These are phyloP conservation scores for Protostelium mycophagum DNA, from an alignment of 78 protist genomes.

Conservation along the genomic window DNA sequence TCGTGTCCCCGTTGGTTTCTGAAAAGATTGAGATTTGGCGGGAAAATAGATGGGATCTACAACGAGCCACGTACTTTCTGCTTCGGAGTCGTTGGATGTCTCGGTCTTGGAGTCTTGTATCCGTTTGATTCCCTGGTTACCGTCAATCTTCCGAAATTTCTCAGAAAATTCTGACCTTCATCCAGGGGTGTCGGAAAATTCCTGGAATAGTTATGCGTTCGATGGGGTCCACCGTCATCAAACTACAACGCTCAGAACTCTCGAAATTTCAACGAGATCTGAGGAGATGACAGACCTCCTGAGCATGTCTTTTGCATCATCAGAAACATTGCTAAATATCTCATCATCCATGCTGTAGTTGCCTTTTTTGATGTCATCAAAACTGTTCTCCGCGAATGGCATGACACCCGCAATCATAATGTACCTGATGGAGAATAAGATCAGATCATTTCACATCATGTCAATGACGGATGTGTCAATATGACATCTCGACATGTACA, in stretches of 20 bases:
- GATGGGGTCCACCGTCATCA: neutral
- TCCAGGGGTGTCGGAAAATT: neutral
- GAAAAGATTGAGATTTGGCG: neutral
- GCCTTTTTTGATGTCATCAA: neutral
- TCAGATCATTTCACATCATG: slow-evolving; percentile 1
- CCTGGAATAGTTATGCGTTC: neutral
- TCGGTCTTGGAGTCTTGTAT: too few species aligned
- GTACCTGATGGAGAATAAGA: too few species aligned
- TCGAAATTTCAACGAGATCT: too few species aligned
- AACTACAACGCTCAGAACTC: neutral
- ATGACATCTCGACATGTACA: neutral
- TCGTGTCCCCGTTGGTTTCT: neutral
- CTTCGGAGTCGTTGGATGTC: too few species aligned
- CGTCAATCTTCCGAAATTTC: too few species aligned
- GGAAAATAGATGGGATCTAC: neutral
- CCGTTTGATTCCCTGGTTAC: too few species aligned
- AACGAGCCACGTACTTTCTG: too few species aligned
- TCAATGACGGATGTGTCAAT: neutral
- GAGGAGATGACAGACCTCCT: neutral
- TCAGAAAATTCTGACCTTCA: neutral
- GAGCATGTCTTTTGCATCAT: neutral
- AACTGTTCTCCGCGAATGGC: neutral
- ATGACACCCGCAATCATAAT: neutral
- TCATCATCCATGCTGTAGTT: neutral
- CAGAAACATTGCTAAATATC: neutral